Evolutionary conservation across 176 grass and related monocot genomes (phyloP).

Genomic region (Hyparrhenia diplandra): DNA sequence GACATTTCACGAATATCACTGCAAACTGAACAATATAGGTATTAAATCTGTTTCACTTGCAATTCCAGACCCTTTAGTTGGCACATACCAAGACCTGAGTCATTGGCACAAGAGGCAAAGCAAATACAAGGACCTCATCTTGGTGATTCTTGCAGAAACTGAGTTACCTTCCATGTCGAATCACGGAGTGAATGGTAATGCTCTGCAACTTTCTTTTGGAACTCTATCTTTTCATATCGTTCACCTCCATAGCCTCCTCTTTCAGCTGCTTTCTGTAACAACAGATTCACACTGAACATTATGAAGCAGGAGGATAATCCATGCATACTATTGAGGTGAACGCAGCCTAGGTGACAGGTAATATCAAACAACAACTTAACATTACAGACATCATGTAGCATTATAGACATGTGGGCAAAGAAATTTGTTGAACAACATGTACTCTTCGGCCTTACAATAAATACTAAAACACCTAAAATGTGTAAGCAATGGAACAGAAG

Average conservation of each 20-base stretch:
- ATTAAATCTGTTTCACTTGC: too few species aligned
- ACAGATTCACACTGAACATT: not conserved
- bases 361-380: not conserved
- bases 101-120: too few species aligned
- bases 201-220: conserved; percentile 78
- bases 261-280: conserved; percentile 84
- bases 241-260: conserved; percentile 85
- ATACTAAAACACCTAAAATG: not conserved
- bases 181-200: conserved; percentile 65
- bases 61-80: too few species aligned
- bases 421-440: not conserved
- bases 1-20: too few species aligned
- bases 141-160: too few species aligned
- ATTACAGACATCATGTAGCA: not conserved
- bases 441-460: not conserved
- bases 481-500: not conserved
- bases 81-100: too few species aligned
- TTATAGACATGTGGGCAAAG: not conserved
- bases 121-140: too few species aligned
- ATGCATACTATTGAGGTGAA: not conserved
- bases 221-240: conserved; percentile 85
- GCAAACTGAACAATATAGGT: too few species aligned
- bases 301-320: not conserved
- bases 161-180: conserved; percentile 60
- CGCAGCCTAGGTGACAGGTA: not conserved